Conservation (phyloP, 805 yeast species). For the Candida arabinofermentans region DNA sequence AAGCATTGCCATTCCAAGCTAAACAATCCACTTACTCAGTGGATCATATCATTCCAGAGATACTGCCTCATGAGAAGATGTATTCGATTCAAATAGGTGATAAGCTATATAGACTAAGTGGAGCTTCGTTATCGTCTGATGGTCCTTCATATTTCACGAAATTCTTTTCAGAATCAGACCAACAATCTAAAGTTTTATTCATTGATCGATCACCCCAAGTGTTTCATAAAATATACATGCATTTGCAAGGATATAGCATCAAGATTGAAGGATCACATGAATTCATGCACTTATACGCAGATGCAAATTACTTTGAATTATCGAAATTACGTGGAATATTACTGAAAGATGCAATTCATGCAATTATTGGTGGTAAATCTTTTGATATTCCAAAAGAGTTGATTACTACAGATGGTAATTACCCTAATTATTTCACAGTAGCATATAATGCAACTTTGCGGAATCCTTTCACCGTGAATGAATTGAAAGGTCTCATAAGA, state of each 20-base stretch:
- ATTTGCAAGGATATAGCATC: slow-evolving; percentile 78
- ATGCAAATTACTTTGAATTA: slow-evolving; percentile 68
- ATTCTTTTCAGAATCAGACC: slow-evolving; percentile 45
- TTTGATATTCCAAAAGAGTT: slow-evolving; percentile 58
- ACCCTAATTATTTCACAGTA: slow-evolving; percentile 72
- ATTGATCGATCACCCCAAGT: slow-evolving; percentile 73
- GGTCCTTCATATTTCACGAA: slow-evolving; percentile 85
- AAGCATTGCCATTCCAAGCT: background rate
- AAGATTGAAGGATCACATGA: slow-evolving; percentile 56
- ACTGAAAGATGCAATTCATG: slow-evolving; percentile 50
- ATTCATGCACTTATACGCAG: slow-evolving; percentile 59
- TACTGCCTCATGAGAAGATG: slow-evolving; percentile 66
- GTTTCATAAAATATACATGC: slow-evolving; percentile 62
- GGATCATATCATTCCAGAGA: slow-evolving; percentile 42
- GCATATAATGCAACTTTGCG: slow-evolving; percentile 39
- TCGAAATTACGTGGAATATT: slow-evolving; percentile 49
- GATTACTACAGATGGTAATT: slow-evolving; percentile 59
- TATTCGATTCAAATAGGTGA: slow-evolving; percentile 70
- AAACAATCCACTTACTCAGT: slow-evolving; percentile 2
- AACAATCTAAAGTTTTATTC: slow-evolving; percentile 42
- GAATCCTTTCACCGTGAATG: slow-evolving; percentile 39
- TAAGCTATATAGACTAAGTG: slow-evolving; percentile 59
- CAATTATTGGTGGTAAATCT: slow-evolving; percentile 53
- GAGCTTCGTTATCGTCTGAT: slow-evolving; percentile 82
- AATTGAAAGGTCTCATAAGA: slow-evolving; percentile 46